Base-by-base conservation (phyloP, 106 monocot genomes). In the Dactylorhiza incarnata region DNA sequence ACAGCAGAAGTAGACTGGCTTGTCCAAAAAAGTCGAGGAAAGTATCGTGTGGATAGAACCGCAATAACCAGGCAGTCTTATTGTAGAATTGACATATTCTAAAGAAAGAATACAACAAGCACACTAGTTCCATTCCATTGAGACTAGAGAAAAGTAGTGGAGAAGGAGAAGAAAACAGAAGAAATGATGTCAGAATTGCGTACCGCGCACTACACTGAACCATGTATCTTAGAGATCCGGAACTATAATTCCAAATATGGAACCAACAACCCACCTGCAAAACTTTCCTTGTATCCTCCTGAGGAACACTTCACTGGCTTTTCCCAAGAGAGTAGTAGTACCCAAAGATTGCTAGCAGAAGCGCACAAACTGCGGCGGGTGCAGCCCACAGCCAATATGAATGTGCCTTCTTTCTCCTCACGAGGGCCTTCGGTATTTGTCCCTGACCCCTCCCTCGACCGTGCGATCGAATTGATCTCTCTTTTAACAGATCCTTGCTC, bases 401-500 rank as follows among this genome's bases (percentile, higher is more conserved):
- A 9, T 84, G 53, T 1, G 87, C 68, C 48, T 94, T 99, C 73
- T 88, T 99, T 85, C 80, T 89, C 81, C 80, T 91, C 43, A 82
- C 81, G n/a, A 96, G 76, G 26, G 59, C 68, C 69, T 73, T 94
- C 0, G 87, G 89, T 5, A 82, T 76, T 71, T 77, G 83, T 45
- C 82, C 76, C 3, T 74, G 67, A 51, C 22, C 76, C 71, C 77
- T 86, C 9, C 55, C 17, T 12, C 73, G 49, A 37, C 62, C 79
- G 63, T 80, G 81, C 74, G 79, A 55, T 66, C 76, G 74, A 19
- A 77, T 48, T 11, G 72, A 48, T 25, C 73, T 88, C 43, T 82
- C 86, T 76, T 85, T 89, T 7, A 48, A 44, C 22, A 76, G 65
- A 43, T 80, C 82, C 80, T 81, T 89, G 53, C 66, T 68, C 74